Percentiles rank a stretch among this genome's conserved stretches.
Evolutionary conservation across 495 filamentous ascomycete species (phyloP).

Genomic region (Penicillium paradoxum): DNA sequence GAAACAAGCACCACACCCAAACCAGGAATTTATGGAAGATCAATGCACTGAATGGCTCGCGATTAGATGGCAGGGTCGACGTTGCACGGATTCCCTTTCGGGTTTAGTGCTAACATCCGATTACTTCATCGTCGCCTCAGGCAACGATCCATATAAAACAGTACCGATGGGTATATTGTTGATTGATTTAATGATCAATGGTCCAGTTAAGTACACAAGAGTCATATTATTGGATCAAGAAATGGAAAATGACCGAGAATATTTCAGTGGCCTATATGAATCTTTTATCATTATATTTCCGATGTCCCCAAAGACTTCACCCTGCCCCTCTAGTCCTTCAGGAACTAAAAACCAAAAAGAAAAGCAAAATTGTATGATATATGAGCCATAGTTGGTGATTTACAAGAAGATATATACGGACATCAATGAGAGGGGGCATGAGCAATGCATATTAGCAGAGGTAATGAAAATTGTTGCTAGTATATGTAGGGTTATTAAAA

Average conservation of each 20-base stretch:
- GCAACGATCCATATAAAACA: background rate
- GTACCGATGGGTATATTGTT: background rate
- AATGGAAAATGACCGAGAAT: background rate
- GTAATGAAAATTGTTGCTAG: too few species aligned
- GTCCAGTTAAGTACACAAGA: background rate
- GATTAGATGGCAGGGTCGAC: slow-evolving; percentile 14
- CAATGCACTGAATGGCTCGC: background rate
- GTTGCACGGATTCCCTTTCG: slow-evolving; percentile 7
- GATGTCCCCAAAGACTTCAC: background rate
- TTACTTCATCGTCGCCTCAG: slow-evolving; percentile 7
- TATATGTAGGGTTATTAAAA: too few species aligned
- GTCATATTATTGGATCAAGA: background rate
- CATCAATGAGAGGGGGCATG: too few species aligned
- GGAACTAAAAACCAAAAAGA: background rate
- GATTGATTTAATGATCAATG: background rate
- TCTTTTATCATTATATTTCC: background rate
- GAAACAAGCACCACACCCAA: slow-evolving; percentile 6
- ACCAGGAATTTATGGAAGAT: slow-evolving; percentile 8
- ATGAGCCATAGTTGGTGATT: too few species aligned
- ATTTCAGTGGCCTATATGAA: background rate
- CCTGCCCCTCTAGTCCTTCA: background rate
- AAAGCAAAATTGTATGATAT: too few species aligned
- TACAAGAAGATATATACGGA: too few species aligned
- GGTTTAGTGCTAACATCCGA: slow-evolving; percentile 6
- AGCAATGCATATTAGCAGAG: too few species aligned